Evolutionary conservation across 495 filamentous ascomycete species (phyloP), one percentile per base, ranked within the genome.

Genomic region (Recurvomyces mirabilis): DNA sequence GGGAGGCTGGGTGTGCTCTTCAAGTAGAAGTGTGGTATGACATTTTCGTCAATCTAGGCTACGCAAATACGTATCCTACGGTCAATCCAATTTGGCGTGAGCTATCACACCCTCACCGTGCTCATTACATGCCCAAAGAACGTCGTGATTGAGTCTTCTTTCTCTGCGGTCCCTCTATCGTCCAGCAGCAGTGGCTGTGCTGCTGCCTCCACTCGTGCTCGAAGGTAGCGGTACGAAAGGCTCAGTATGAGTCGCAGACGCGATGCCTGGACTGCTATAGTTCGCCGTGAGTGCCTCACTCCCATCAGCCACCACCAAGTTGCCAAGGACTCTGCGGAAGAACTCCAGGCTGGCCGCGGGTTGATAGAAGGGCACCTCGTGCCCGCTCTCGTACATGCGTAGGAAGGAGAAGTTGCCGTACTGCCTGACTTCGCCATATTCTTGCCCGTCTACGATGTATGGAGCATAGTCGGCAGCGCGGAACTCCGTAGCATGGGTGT

Each of bases 221-320:
- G 29, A 19, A 11, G 41, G 31, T 31, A 44, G 19, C 29, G 41
- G 20, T 3, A 36, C 29, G 15, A 25, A 34, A 17, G 41, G n/a
- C 41, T 44, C 41, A 9, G 74, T 77, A 58, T 78, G 74, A 23
- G 74, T 80, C 5, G 73, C 68, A 35, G 60, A 66, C 0, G 65
- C 61, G 4, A 60, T 58, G 1, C 75, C 75, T 29, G 60, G 56
- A 0, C 67, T 72, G 21, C 55, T 60, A 43, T 67, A 71, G 17
- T 62, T 65, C 0, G 61, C 47, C 24, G 61, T 70, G 25, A 77
- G 55, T 47, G 60, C 52, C 44, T 46, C 46, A 57, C n/a, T 55
- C 17, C 61, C 58, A 33, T 50, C 58, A 10, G 54, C 54, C 3
- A 63, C 36, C 36, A 63, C 52, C 25, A 48, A 41, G 38, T 48